phyloP scores from a whole-genome alignment of 257 asterid species.

The Phtheirospermum japonicum region DNA sequence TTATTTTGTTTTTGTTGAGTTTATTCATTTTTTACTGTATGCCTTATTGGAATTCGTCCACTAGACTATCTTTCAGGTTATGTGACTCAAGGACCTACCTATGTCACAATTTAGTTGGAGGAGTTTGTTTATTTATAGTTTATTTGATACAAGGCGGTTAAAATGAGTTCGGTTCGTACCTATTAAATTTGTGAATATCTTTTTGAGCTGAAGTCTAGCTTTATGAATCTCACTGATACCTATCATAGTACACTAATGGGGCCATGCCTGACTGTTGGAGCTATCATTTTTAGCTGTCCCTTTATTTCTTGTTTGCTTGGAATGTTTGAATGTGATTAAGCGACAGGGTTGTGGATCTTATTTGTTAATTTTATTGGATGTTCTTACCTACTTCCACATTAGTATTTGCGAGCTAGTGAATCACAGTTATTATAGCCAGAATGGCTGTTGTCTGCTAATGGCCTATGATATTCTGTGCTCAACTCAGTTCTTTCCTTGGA shows the following conservation, averaged over 20 bases:
- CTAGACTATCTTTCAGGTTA: background rate
- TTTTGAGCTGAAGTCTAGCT: background rate
- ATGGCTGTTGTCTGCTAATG: conserved; percentile 15
- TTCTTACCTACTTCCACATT: conserved; percentile 1
- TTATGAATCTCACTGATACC: too few species aligned
- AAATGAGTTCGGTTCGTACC: background rate
- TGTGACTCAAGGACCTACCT: background rate
- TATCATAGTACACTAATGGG: background rate
- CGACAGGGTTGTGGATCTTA: conserved; percentile 7
- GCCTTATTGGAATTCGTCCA: background rate
- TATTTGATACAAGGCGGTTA: background rate
- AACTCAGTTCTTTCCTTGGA: conserved; percentile 13
- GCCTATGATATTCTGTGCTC: background rate
- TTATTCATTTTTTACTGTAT: conserved; percentile 9
- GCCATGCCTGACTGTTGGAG: conserved; percentile 4
- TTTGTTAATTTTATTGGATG: background rate
- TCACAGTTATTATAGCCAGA: conserved; percentile 1
- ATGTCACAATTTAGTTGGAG: background rate
- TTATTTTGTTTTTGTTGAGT: conserved; percentile 14
- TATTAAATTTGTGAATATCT: conserved; percentile 8
- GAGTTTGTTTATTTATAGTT: background rate
- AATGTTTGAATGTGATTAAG: conserved; percentile 10
- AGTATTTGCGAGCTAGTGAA: conserved; percentile 13
- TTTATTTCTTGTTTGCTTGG: background rate
- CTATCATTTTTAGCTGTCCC: background rate